Percentiles rank a stretch among this genome's conserved stretches.
phyloP scores from a whole-genome alignment of 768 basidiomycete genomes.

The Boletus sensibilis region DNA sequence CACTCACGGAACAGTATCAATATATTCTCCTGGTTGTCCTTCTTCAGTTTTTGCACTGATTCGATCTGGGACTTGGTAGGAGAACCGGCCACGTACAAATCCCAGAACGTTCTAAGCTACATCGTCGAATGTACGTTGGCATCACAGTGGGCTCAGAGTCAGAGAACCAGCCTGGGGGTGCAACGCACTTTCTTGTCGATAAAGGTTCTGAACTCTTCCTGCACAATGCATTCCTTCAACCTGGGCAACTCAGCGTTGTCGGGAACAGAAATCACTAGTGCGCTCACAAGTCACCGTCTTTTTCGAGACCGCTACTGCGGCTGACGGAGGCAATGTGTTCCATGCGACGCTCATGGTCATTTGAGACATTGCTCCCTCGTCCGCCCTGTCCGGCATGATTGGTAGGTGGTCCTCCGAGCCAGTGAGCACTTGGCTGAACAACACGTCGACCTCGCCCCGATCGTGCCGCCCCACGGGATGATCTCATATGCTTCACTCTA shows the following conservation, averaged over 20 bases:
- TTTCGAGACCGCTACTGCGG: constrained; percentile 72
- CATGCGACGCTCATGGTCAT: constrained; percentile 41
- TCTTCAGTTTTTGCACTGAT: constrained; percentile 33
- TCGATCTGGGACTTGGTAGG: constrained; percentile 5
- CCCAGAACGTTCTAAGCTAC: constrained; percentile 52
- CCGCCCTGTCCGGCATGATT: not conserved
- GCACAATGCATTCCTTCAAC: constrained; percentile 55
- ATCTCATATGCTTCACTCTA: constrained; percentile 14
- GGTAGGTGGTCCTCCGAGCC: not conserved
- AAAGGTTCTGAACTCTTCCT: constrained; percentile 67
- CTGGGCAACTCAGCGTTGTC: constrained; percentile 44
- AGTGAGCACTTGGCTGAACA: not conserved
- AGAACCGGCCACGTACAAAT: constrained; percentile 32
- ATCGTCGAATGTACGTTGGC: not conserved
- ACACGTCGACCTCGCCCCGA: constrained; percentile 12
- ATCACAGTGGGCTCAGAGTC: not conserved
- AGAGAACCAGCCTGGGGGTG: not conserved
- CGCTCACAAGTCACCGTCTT: constrained; percentile 72
- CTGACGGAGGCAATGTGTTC: constrained; percentile 71
- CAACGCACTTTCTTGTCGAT: constrained; percentile 60
- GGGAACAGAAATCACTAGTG: constrained; percentile 6
- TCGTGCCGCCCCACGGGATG: constrained; percentile 8
- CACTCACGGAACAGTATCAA: constrained; percentile 71
- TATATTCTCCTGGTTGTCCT: constrained; percentile 64
- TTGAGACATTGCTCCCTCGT: constrained; percentile 4